A percentile compares a stretch with the other conserved stretches of the same genome.
phyloP scores from a whole-genome alignment of 2,329 filamentous ascomycete species.

The Neonectria faginata region DNA sequence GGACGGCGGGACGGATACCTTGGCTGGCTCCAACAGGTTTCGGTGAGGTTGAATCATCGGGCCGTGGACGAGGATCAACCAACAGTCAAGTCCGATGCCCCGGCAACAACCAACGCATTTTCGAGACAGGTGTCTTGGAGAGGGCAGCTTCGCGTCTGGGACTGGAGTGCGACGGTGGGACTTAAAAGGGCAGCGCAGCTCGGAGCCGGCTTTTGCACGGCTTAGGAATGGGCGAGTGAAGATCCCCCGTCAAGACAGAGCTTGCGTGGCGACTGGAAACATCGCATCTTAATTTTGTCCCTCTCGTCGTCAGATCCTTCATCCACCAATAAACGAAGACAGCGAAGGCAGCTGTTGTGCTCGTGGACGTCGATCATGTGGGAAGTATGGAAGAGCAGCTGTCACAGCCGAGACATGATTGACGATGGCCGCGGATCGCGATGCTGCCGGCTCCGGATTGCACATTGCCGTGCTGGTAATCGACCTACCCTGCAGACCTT shows the following conservation, averaged over 20 bases:
- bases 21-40: background rate
- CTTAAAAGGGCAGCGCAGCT: background rate
- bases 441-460: background rate
- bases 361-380: background rate
- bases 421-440: background rate
- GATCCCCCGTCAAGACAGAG: background rate
- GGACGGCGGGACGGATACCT: background rate
- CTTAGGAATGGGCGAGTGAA: slow-evolving; percentile 15
- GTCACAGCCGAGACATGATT: background rate
- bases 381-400: background rate
- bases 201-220: slow-evolving; percentile 3
- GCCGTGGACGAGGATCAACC: slow-evolving; percentile 17
- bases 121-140: slow-evolving; percentile 5
- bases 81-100: slow-evolving; percentile 17
- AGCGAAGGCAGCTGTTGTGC: background rate
- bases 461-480: background rate
- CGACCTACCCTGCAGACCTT: slow-evolving; percentile 6
- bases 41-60: slow-evolving; percentile 32
- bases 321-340: background rate
- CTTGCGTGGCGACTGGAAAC: background rate
- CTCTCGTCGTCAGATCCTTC: background rate
- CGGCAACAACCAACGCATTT: slow-evolving; percentile 24
- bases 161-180: slow-evolving; percentile 8
- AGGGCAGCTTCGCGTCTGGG: background rate
- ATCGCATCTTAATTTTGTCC: background rate